phyloP scores from a whole-genome alignment of 2,329 filamentous ascomycete species.

The Teratosphaeriaceae sp. region DNA sequence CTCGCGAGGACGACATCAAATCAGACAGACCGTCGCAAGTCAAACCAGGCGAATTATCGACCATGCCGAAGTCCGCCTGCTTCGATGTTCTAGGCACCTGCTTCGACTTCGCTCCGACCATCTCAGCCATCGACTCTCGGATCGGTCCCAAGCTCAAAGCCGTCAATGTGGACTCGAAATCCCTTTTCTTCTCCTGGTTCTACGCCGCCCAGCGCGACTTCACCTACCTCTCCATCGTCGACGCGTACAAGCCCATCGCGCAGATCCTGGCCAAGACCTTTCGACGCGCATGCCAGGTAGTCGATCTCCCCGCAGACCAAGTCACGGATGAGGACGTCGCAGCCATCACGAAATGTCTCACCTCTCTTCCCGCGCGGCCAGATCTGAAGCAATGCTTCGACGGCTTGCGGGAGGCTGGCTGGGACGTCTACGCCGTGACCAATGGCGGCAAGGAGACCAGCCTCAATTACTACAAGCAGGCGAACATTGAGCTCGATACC shows the following conservation, averaged over 20 bases:
- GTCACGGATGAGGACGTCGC: conserved; percentile 22
- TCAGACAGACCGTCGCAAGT: too few species aligned
- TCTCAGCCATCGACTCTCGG: conserved; percentile 15
- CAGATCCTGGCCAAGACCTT: conserved; percentile 22
- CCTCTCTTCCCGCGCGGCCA: conserved; percentile 12
- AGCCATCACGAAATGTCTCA: conserved; percentile 22
- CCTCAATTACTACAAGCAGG: conserved; percentile 24
- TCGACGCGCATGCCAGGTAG: conserved; percentile 20
- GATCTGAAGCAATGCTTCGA: conserved; percentile 25
- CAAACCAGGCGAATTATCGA: background rate
- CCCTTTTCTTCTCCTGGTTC: conserved; percentile 26
- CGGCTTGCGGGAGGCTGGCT: conserved; percentile 19
- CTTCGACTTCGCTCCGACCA: conserved; percentile 23
- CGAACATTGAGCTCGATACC: conserved; percentile 19
- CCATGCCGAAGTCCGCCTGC: conserved; percentile 17
- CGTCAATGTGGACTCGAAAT: conserved; percentile 16
- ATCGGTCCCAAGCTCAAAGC: conserved; percentile 15
- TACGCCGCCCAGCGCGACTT: conserved; percentile 27
- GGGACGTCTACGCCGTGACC: conserved; percentile 26
- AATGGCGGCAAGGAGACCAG: conserved; percentile 25
- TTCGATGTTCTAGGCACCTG: conserved; percentile 28
- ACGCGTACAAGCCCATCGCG: conserved; percentile 24
- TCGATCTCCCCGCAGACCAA: conserved; percentile 16
- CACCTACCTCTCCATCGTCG: conserved; percentile 23
- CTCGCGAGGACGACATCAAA: too few species aligned